These are phyloP conservation scores for Cordyceps tenuipes DNA, from an alignment of 2,329 filamentous ascomycete species.

Conservation along the genomic window DNA sequence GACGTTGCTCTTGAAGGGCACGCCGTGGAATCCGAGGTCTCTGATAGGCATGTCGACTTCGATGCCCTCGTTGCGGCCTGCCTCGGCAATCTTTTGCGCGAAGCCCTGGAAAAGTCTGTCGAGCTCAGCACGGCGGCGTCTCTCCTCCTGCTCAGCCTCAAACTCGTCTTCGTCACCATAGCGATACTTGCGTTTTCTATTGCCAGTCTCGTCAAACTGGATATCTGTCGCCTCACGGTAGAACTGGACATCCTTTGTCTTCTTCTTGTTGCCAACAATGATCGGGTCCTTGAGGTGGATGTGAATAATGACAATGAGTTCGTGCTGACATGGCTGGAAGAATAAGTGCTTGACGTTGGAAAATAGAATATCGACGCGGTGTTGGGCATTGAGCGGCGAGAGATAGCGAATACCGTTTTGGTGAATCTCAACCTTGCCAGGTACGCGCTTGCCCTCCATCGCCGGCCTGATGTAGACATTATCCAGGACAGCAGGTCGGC, in stretches of 20 bases:
- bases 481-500: constrained; percentile 80
- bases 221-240: constrained; percentile 97
- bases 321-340: constrained; percentile 94
- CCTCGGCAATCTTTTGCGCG: constrained; percentile 94
- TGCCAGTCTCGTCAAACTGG: constrained; percentile 97
- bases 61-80: constrained; percentile 80
- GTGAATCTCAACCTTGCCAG: constrained; percentile 93
- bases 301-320: constrained; percentile 96
- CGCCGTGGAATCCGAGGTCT: constrained; percentile 93
- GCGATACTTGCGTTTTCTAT: constrained; percentile 92
- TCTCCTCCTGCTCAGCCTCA: constrained; percentile 94
- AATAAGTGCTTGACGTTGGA: constrained; percentile 98
- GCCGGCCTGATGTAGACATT: constrained; percentile 94
- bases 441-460: constrained; percentile 92
- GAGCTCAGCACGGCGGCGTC: constrained; percentile 79
- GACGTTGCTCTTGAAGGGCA: constrained; percentile 91
- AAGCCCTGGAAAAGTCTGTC: constrained; percentile 95
- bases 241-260: constrained; percentile 98
- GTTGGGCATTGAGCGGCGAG: constrained; percentile 68
- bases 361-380: constrained; percentile 88
- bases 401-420: constrained; percentile 97
- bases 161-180: constrained; percentile 99
- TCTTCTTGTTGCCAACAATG: constrained; percentile 93
- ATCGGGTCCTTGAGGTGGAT: constrained; percentile 97
- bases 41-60: constrained; percentile 96